Evolutionary conservation across 2,329 filamentous ascomycete genomes (phyloP).

Genomic region (Penicillium sp.): DNA sequence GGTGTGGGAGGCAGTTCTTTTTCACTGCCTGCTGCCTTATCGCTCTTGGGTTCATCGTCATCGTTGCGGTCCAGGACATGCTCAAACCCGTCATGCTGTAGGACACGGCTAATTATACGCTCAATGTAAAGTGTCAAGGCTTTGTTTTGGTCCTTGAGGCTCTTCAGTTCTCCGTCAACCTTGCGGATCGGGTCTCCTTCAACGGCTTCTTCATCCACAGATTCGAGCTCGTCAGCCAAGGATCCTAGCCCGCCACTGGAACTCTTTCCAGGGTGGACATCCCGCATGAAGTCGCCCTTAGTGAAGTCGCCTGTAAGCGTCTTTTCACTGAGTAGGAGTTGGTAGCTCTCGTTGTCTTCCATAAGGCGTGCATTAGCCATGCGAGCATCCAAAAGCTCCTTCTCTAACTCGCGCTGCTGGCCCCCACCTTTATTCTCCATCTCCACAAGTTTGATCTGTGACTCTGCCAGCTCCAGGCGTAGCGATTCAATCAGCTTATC

Average conservation of each 20-base stretch:
- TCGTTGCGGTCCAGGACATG: slow-evolving; percentile 83
- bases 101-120: slow-evolving; percentile 93
- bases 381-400: slow-evolving; percentile 82
- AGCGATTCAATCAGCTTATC: slow-evolving; percentile 94
- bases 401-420: slow-evolving; percentile 84
- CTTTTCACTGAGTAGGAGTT: slow-evolving; percentile 89
- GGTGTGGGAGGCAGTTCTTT: slow-evolving; percentile 85
- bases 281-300: slow-evolving; percentile 74
- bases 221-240: slow-evolving; percentile 86
- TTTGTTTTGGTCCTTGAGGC: slow-evolving; percentile 91
- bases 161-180: slow-evolving; percentile 76
- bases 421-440: slow-evolving; percentile 91
- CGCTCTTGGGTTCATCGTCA: slow-evolving; percentile 37
- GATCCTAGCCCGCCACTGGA: slow-evolving; percentile 49
- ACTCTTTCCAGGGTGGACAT: slow-evolving; percentile 47
- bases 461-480: slow-evolving; percentile 87
- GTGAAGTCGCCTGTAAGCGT: slow-evolving; percentile 92
- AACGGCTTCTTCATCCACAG: slow-evolving; percentile 61
- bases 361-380: slow-evolving; percentile 95
- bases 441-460: slow-evolving; percentile 92
- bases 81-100: slow-evolving; percentile 94
- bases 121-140: slow-evolving; percentile 97
- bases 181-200: slow-evolving; percentile 63
- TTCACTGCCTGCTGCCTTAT: slow-evolving; percentile 49
- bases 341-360: slow-evolving; percentile 99